Evolutionary conservation across 768 basidiomycete species (phyloP).

Genomic region (Pulveroboletus sp.): DNA sequence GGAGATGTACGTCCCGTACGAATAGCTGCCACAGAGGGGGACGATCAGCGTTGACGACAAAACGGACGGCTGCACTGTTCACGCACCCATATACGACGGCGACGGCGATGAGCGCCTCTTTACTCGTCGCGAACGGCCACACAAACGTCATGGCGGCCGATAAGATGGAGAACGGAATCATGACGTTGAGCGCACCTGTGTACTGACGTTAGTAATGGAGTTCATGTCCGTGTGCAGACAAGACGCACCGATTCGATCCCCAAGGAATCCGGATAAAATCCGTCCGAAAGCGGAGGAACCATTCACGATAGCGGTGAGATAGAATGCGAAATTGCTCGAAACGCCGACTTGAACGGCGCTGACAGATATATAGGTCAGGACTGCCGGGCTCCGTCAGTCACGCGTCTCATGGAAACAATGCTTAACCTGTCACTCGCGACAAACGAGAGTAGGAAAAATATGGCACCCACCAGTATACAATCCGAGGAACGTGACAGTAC

Average conservation of each 20-base stretch:
- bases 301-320: slow-evolving; percentile 66
- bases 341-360: slow-evolving; percentile 52
- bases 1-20: slow-evolving; percentile 59
- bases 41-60: neutral
- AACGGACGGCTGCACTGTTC: rapidly evolving
- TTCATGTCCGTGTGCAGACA: neutral
- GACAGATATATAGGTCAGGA: slow-evolving; percentile 64
- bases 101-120: slow-evolving; percentile 47
- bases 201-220: neutral
- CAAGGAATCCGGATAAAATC: slow-evolving; percentile 46
- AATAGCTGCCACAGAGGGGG: slow-evolving; percentile 40
- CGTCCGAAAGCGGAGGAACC: slow-evolving; percentile 62
- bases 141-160: slow-evolving; percentile 58
- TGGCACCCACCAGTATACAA: slow-evolving; percentile 54
- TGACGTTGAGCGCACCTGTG: slow-evolving; percentile 62
- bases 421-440: neutral
- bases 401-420: neutral
- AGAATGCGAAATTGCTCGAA: slow-evolving; percentile 50
- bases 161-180: slow-evolving; percentile 56
- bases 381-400: slow-evolving; percentile 30
- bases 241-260: slow-evolving; percentile 49
- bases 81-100: slow-evolving; percentile 63
- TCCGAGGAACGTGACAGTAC: slow-evolving; percentile 58
- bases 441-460: neutral
- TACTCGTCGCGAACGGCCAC: slow-evolving; percentile 61